A percentile compares a stretch with the other conserved stretches of the same genome.
phyloP scores from a whole-genome alignment of 2,329 filamentous ascomycete genomes.

The Tolypocladium cylindrosporum region DNA sequence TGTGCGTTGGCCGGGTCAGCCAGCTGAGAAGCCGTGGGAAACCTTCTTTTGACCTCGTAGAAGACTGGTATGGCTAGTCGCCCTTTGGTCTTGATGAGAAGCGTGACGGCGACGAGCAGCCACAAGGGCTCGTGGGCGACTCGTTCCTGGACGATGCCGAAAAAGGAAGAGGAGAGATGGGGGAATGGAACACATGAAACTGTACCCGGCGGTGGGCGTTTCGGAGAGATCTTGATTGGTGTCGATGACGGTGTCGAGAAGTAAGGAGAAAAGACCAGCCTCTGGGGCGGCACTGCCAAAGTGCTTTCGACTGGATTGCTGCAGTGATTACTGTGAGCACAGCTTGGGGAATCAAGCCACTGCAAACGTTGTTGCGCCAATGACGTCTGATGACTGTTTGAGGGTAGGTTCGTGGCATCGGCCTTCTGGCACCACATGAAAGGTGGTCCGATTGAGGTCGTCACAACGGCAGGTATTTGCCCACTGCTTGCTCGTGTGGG shows the following conservation, averaged over 20 bases:
- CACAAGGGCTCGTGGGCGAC: constrained; percentile 67
- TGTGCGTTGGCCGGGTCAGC: constrained; percentile 36
- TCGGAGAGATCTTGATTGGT: constrained; percentile 9
- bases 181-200: constrained; percentile 56
- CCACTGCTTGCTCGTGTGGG: not conserved
- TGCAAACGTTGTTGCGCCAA: not conserved
- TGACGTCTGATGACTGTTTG: not conserved
- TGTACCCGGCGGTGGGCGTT: constrained; percentile 29
- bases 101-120: constrained; percentile 71
- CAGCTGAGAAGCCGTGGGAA: constrained; percentile 56
- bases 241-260: constrained; percentile 13
- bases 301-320: not conserved
- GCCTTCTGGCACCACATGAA: not conserved
- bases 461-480: not conserved
- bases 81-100: constrained; percentile 74
- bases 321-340: not conserved
- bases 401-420: not conserved
- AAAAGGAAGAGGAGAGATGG: constrained; percentile 48
- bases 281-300: not conserved
- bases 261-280: constrained; percentile 19
- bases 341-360: not conserved
- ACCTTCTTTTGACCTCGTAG: constrained; percentile 54
- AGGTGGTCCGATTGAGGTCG: constrained; percentile 2
- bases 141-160: constrained; percentile 78
- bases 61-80: constrained; percentile 67